phyloP scores from a whole-genome alignment of 129 eudicot species.

The Tagetes erecta region DNA sequence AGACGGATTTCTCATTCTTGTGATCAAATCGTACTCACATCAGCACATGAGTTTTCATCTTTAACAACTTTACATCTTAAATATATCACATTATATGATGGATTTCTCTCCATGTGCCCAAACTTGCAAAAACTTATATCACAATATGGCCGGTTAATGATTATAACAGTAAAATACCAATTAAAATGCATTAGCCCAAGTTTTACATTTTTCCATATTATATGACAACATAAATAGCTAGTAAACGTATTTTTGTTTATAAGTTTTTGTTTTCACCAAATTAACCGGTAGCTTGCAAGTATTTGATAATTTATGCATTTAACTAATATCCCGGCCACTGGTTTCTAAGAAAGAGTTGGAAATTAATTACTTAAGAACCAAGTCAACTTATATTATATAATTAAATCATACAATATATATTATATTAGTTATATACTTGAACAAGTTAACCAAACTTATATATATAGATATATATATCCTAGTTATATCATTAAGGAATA shows the following conservation, averaged over 20 bases:
- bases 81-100: background rate
- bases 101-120: background rate
- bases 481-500: slow-evolving; percentile 4
- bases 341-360: slow-evolving; percentile 18
- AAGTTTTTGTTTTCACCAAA: background rate
- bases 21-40: too few relatives aligned
- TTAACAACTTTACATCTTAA: background rate
- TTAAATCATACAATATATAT: too few relatives aligned
- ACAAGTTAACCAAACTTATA: slow-evolving; percentile 25
- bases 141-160: too few relatives aligned
- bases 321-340: slow-evolving; percentile 2
- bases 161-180: too few relatives aligned
- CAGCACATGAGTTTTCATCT: too few relatives aligned
- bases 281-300: slow-evolving; percentile 34
- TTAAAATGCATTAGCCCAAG: too few relatives aligned
- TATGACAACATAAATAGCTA: background rate
- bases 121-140: background rate
- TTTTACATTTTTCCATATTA: background rate
- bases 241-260: background rate
- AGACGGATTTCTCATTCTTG: too few relatives aligned
- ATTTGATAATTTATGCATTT: slow-evolving; percentile 26
- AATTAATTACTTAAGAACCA: slow-evolving; percentile 19
- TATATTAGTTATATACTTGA: background rate
- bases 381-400: background rate
- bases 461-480: background rate